Percentiles rank a stretch among this genome's conserved stretches.
These are phyloP conservation scores for Lithospermum erythrorhizon DNA, from an alignment of 257 asterid genomes.

Conservation along the genomic window DNA sequence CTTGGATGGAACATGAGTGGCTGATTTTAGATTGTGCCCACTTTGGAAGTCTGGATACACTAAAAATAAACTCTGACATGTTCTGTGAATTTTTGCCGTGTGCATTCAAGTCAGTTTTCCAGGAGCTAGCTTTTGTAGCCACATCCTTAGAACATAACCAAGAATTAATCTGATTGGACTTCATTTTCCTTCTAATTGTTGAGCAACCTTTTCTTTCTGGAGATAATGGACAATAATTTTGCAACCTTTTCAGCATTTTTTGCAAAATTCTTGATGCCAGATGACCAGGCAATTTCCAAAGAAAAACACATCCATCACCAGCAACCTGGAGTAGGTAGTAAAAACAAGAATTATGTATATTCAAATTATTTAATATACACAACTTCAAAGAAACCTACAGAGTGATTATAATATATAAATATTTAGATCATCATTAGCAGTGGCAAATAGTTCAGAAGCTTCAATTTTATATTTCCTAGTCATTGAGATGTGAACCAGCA, in stretches of 20 bases:
- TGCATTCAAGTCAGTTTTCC: constrained; percentile 12
- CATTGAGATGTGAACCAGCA: not conserved
- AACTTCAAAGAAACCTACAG: constrained; percentile 1
- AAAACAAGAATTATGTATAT: not conserved
- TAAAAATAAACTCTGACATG: constrained; percentile 36
- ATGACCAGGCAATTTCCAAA: constrained; percentile 55
- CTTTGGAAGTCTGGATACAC: constrained; percentile 59
- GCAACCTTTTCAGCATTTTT: constrained; percentile 20
- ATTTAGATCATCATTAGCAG: not conserved
- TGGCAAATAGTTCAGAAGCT: not conserved
- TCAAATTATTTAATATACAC: not conserved
- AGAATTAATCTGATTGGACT: constrained; percentile 16
- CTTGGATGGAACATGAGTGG: constrained; percentile 12
- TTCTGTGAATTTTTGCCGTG: constrained; percentile 1
- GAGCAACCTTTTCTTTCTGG: constrained; percentile 18
- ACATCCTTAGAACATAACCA: constrained; percentile 17
- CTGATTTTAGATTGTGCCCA: constrained; percentile 49
- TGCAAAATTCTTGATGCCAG: constrained; percentile 39
- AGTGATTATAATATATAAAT: not conserved
- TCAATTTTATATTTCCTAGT: no score
- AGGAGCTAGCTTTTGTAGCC: constrained; percentile 13
- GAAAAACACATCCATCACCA: constrained; percentile 55
- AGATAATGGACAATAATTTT: constrained; percentile 12
- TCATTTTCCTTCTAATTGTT: constrained; percentile 5
- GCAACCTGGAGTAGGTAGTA: constrained; percentile 39